Percentiles rank a stretch among this genome's conserved stretches.
These are phyloP conservation scores for Vanilla planifolia DNA, from an alignment of 106 monocot species.

Conservation along the genomic window DNA sequence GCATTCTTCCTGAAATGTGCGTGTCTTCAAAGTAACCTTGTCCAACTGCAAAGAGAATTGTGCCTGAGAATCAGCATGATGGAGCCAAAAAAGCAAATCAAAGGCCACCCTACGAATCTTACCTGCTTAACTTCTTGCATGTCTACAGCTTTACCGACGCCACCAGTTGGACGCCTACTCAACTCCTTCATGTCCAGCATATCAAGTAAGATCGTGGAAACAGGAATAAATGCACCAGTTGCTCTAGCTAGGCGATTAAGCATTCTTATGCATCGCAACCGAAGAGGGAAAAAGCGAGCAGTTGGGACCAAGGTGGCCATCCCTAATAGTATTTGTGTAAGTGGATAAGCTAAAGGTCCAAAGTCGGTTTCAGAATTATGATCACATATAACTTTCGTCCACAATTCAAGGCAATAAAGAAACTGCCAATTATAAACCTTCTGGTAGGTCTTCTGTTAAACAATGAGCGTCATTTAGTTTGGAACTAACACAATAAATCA, in stretches of 20 bases:
- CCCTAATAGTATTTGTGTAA: constrained; percentile 80
- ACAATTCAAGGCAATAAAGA: constrained; percentile 84
- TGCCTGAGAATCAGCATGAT: neutral
- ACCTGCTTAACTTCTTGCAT: constrained; percentile 69
- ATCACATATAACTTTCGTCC: constrained; percentile 72
- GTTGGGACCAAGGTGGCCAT: constrained; percentile 83
- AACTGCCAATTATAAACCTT: constrained; percentile 98
- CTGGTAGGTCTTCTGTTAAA: constrained; percentile 70
- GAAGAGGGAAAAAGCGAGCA: constrained; percentile 74
- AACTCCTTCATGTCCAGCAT: constrained; percentile 93
- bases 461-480: neutral
- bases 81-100: neutral
- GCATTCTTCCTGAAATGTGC: constrained; percentile 88
- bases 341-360: constrained; percentile 80
- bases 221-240: constrained; percentile 67
- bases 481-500: neutral
- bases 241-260: constrained; percentile 74
- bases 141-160: constrained; percentile 67
- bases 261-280: constrained; percentile 83
- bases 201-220: constrained; percentile 75
- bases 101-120: neutral
- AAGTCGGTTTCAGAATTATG: constrained; percentile 76
- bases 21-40: constrained; percentile 73
- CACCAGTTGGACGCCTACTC: constrained; percentile 43
- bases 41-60: constrained; percentile 51